Conservation (phyloP, 306 rosid species). For the Rosa lucieae region DNA sequence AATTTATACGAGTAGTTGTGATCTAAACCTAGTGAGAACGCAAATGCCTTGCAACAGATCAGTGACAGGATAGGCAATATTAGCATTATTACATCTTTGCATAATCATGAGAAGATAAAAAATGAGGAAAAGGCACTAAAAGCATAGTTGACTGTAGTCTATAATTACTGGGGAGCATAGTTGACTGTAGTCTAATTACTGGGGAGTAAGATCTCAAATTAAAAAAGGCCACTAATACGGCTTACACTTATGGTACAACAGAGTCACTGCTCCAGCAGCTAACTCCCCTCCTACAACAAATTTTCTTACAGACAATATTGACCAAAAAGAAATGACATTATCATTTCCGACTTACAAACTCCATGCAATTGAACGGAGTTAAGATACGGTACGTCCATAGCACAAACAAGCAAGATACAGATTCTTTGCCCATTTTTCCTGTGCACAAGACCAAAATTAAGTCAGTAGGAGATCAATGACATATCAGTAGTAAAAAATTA, state of each 20-base stretch:
- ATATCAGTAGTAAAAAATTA: not conserved
- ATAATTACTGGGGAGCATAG: conserved; percentile 1
- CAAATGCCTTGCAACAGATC: not conserved
- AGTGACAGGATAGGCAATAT: not conserved
- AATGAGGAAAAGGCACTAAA: not conserved
- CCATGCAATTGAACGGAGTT: conserved; percentile 23
- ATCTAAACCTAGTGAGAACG: not conserved
- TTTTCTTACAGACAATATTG: conserved; percentile 26
- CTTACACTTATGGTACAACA: conserved; percentile 20
- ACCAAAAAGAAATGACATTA: not conserved
- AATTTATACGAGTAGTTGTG: not conserved
- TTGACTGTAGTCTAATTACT: not conserved
- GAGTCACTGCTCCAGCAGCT: conserved; percentile 22
- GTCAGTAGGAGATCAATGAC: conserved; percentile 3
- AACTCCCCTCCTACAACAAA: conserved; percentile 17
- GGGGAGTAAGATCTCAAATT: not conserved
- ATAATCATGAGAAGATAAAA: too few relatives aligned
- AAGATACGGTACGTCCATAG: conserved; percentile 88
- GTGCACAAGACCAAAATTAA: conserved; percentile 28
- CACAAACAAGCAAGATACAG: conserved; percentile 84
- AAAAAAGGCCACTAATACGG: conserved; percentile 16
- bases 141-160: conserved; percentile 1
- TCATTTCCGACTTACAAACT: conserved; percentile 24
- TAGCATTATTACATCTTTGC: not conserved
- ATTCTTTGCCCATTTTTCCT: conserved; percentile 96